Conservation (phyloP, 768 basidiomycete genomes). For the Mycena vitilis region DNA sequence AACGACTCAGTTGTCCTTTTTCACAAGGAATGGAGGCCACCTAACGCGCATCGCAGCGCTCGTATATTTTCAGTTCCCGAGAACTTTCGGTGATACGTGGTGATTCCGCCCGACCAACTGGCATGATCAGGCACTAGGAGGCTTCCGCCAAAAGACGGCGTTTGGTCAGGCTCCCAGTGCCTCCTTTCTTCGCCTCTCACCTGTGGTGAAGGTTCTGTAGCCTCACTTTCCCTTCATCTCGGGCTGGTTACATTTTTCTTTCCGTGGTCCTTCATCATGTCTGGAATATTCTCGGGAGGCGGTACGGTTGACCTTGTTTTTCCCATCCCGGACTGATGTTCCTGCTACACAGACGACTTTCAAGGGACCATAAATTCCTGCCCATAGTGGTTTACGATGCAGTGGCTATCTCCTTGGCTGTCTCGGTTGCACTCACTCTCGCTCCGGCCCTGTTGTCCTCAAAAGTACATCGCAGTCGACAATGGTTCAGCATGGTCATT, state of each 20-base stretch:
- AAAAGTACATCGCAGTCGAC: constrained; percentile 18
- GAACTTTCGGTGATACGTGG: too few species aligned
- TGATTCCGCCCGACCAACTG: too few species aligned
- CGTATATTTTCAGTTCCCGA: too few species aligned
- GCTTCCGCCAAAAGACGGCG: too few species aligned
- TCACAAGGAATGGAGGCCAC: too few species aligned
- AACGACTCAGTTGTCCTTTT: too few species aligned
- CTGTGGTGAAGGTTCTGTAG: constrained; percentile 3
- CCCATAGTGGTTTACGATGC: constrained; percentile 24
- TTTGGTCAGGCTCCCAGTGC: too few species aligned
- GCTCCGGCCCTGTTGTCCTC: constrained; percentile 11
- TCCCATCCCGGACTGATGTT: too few species aligned
- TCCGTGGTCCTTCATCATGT: neutral
- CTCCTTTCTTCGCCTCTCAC: constrained; percentile 11
- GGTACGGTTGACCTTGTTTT: neutral
- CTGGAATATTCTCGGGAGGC: constrained; percentile 21
- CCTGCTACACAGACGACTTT: too few species aligned
- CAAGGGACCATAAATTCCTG: too few species aligned
- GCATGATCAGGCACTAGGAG: too few species aligned
- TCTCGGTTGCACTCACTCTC: constrained; percentile 18
- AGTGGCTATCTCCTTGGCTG: constrained; percentile 10
- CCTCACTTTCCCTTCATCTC: neutral
- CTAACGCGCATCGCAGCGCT: too few species aligned
- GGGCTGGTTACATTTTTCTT: neutral
- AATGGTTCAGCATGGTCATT: constrained; percentile 27